Evolutionary conservation across 495 filamentous ascomycete genomes (phyloP), one percentile per base, ranked within the genome.

Genomic region (Viridothelium virens): DNA sequence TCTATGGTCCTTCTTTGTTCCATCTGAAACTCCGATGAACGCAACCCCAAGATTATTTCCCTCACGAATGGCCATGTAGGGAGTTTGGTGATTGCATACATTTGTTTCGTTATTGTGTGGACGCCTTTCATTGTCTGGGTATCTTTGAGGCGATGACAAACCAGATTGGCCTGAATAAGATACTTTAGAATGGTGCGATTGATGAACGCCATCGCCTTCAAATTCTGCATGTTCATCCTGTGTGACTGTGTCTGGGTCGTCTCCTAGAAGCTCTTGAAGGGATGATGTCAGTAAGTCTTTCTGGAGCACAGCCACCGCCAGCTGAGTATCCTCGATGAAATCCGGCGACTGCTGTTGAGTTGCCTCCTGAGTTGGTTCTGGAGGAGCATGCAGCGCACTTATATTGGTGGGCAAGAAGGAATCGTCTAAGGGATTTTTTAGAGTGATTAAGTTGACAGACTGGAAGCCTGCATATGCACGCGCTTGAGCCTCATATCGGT

Each of bases 401-500:
- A 25, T 25, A 25, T 25, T 25, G 1, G 25, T 25, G 25, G 25
- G 25, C 25, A 25, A 25, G 25, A 25, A 25, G 25, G 25, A 25
- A 25, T 31, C 38, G 37, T 46, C 12, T 7, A 31, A 33, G 18
- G 25, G 53, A 10, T 36, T 5, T 0, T 5, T 33, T 7, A 59
- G 31, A 34, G 7, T 33, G 53, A 36, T 59, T 7, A 7, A 36
- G 36, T 33, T 59, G 31, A 36, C 18, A 2, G 70, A 62, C 62
- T 71, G 67, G 63, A 77, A 76, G 9, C 62, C 63, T 12, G 68
- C 47, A 69, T 78, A 78, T 31, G 75, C 71, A 38, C 69, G 64
- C 33, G 74, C 74, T 44, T 74, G 65, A 25, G 69, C 66, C 47
- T 66, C 67, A 62, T 70, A 74, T 36, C 71, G 48, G 25, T 75